Percentiles rank a stretch among this genome's conserved stretches.
phyloP scores from a whole-genome alignment of 331 rosid genomes.

The Quercus tomentella region DNA sequence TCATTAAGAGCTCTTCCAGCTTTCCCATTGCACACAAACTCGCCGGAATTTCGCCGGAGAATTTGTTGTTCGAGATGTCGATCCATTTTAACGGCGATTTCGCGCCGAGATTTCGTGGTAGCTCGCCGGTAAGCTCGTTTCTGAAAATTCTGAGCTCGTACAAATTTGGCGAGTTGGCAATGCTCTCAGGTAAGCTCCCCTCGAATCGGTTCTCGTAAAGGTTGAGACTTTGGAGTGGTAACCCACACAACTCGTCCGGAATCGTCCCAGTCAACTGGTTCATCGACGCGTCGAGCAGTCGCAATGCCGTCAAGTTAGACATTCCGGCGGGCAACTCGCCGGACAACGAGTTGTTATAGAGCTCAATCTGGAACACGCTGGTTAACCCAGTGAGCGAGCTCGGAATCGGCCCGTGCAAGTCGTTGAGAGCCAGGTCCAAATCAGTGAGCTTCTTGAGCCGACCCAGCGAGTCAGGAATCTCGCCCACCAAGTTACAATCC shows the following conservation, averaged over 20 bases:
- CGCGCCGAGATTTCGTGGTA: conserved; percentile 65
- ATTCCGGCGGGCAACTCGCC: conserved; percentile 64
- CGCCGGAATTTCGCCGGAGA: conserved; percentile 62
- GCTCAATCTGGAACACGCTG: conserved; percentile 62
- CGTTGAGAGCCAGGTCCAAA: conserved; percentile 61
- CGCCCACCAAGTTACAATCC: conserved; percentile 54
- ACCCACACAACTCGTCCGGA: conserved; percentile 58
- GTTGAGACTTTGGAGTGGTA: conserved; percentile 70
- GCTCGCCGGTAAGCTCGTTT: conserved; percentile 51
- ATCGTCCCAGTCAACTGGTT: conserved; percentile 52
- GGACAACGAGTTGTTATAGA: conserved; percentile 71
- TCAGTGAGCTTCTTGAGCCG: conserved; percentile 40
- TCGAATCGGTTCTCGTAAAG: conserved; percentile 64
- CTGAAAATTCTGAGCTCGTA: conserved; percentile 59
- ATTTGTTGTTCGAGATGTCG: conserved; percentile 60
- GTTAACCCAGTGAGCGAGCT: conserved; percentile 38
- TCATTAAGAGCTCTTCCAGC: conserved; percentile 62
- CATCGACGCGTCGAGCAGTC: conserved; percentile 73
- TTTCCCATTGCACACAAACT: conserved; percentile 45
- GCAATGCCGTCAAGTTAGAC: conserved; percentile 56
- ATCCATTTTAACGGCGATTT: conserved; percentile 58
- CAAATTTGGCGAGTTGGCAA: conserved; percentile 54
- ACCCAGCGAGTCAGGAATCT: conserved; percentile 63
- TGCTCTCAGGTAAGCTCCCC: conserved; percentile 62
- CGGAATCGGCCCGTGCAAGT: conserved; percentile 57